These are phyloP conservation scores for Polytrichum commune DNA, from an alignment of 225 moss, liverwort and hornwort genomes.

Conservation along the genomic window DNA sequence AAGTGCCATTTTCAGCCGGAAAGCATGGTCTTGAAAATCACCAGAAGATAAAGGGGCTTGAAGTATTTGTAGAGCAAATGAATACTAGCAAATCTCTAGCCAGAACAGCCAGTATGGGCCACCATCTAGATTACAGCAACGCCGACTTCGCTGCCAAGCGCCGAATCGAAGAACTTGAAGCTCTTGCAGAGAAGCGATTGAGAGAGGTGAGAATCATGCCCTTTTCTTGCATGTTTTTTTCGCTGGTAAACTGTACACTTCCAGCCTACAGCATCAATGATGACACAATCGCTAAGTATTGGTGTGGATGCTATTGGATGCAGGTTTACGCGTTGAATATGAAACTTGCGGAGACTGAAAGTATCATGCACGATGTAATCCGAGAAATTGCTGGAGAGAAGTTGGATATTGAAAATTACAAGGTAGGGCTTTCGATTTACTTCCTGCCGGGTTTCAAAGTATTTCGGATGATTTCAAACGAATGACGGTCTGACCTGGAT, in stretches of 20 bases:
- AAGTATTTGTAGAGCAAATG: slow-evolving; percentile 49
- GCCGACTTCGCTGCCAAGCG: slow-evolving; percentile 55
- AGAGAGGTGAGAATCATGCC: slow-evolving; percentile 54
- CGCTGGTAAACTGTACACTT: too few species aligned
- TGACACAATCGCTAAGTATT: too few species aligned
- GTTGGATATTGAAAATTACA: slow-evolving; percentile 71
- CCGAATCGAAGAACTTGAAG: slow-evolving; percentile 71
- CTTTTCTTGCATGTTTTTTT: not conserved
- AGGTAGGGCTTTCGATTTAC: slow-evolving; percentile 28
- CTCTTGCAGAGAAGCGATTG: slow-evolving; percentile 61
- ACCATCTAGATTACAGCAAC: slow-evolving; percentile 51
- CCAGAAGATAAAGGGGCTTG: slow-evolving; percentile 65
- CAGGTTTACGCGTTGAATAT: slow-evolving; percentile 83
- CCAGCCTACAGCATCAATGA: too few species aligned
- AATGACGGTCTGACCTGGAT: not conserved
- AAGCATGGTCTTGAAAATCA: slow-evolving; percentile 58
- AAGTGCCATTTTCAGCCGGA: slow-evolving; percentile 42
- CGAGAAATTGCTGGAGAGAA: slow-evolving; percentile 73
- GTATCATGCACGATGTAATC: slow-evolving; percentile 86
- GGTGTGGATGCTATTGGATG: not conserved
- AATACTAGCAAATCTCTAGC: slow-evolving; percentile 27
- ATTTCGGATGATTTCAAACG: too few species aligned
- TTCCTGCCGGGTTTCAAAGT: too few species aligned
- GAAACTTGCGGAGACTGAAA: slow-evolving; percentile 83
- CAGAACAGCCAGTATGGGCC: slow-evolving; percentile 44